A percentile compares a stretch with the other conserved stretches of the same genome.
Conservation (phyloP, 768 basidiomycete genomes). For the Russula griseocarnosa region DNA sequence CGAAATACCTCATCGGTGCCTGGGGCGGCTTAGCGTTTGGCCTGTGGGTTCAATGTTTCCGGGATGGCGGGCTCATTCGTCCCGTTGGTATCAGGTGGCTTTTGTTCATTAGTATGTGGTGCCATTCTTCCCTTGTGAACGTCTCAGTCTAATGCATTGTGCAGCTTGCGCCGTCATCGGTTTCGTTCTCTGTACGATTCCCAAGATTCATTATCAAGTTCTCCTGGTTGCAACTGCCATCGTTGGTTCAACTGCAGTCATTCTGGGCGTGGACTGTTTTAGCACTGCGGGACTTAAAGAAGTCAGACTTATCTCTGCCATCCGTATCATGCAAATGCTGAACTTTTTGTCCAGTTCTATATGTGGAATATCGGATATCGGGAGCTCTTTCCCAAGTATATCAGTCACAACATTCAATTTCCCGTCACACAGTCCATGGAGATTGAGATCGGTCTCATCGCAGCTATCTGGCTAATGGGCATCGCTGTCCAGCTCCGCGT, state of each 20-base stretch:
- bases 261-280: conserved; percentile 91
- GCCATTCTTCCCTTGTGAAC: conserved; percentile 17
- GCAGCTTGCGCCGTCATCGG: conserved; percentile 68
- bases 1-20: conserved; percentile 77
- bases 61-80: conserved; percentile 73
- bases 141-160: conserved; percentile 29
- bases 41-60: conserved; percentile 84
- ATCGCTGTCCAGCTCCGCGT: conserved; percentile 88
- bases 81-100: conserved; percentile 84
- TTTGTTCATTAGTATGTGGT: conserved; percentile 68
- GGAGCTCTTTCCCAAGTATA: conserved; percentile 72
- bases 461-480: conserved; percentile 79
- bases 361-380: conserved; percentile 92
- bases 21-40: conserved; percentile 87
- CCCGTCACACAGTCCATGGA: conserved; percentile 88
- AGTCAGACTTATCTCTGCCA: conserved; percentile 42
- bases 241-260: conserved; percentile 87
- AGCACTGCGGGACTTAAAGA: conserved; percentile 91
- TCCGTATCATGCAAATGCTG: conserved; percentile 11
- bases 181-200: conserved; percentile 80
- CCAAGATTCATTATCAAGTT: conserved; percentile 83
- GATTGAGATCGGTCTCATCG: conserved; percentile 88
- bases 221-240: conserved; percentile 83
- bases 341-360: conserved; percentile 63
- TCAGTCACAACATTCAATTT: conserved; percentile 61